Base-by-base conservation (phyloP, 2,329 filamentous ascomycete genomes). In the Aspergillus japonicus region DNA sequence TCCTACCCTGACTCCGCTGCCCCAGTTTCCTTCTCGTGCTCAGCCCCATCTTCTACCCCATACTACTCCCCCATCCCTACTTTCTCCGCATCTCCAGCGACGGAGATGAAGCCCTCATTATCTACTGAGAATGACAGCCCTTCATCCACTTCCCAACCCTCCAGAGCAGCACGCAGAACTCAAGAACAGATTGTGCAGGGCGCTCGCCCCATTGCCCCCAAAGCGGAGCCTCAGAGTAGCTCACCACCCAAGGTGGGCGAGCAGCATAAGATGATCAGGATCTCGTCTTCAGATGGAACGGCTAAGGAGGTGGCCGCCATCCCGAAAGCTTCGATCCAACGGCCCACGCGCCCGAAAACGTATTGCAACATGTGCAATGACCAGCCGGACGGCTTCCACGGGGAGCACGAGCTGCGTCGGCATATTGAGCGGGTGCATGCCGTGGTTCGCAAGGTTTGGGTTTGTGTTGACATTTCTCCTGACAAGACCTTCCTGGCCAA, bases 321-420 rank as follows among this genome's bases (percentile, higher is more conserved):
- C 50, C 76, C 80, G 60, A 86, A 85, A 68, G 78, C 82, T 29
- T 80, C 82, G 1, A 83, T 87, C 62, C 78, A 83, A 57, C 87
- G 90, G 16, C 89, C 89, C 26, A 85, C 85, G 67, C 87, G 90
- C 62, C 84, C 85, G 39, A 91, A 90, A 73, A 86, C 91, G 62
- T 85, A 84, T 70, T 96, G 92, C 73, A 72, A 77, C 1, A 78
- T 85, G 60, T 96, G 92, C 77, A 82, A 83, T 54, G 87, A 91
- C 57, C 85, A 90, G 55, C 88, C 88, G 0, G 85, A 89, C 19
- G 92, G 91, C 49, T 96, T 96, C 75, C 87, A 92, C 35, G 92
- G 92, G 56, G 90, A 93, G 24, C 92, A 96, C 71, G 92, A 96
- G 73, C 83, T 91, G 26, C 84, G 86, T 48, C 83, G 89, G 19